These are phyloP conservation scores for Cryptosporidium tyzzeri DNA, from an alignment of 169 alveolate genomes.

Conservation along the genomic window DNA sequence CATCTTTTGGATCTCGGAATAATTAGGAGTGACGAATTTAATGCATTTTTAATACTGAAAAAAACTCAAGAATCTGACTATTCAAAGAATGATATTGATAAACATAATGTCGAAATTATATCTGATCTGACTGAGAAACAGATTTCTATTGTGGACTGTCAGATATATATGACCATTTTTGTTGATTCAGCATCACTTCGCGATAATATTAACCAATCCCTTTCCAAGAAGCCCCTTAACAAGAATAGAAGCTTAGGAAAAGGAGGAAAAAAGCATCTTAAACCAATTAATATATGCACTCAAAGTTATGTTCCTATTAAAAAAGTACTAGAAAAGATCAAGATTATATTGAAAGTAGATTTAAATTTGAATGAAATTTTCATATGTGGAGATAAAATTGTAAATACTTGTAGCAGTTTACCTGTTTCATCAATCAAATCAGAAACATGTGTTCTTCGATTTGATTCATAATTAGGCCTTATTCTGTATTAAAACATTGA, in stretches of 20 bases:
- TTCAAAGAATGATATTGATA: too few species aligned
- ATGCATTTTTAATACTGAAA: not conserved
- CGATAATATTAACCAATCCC: not conserved
- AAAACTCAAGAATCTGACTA: not conserved
- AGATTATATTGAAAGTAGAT: not conserved
- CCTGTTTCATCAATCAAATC: constrained; percentile 29
- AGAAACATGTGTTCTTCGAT: constrained; percentile 24
- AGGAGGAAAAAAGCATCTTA: not conserved
- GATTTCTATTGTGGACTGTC: not conserved
- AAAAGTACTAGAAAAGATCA: constrained; percentile 1
- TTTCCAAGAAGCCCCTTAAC: not conserved
- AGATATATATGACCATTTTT: not conserved
- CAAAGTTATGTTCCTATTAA: constrained; percentile 14
- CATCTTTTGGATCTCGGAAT: constrained; percentile 42
- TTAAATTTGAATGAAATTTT: not conserved
- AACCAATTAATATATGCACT: constrained; percentile 3
- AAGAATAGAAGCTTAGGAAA: not conserved
- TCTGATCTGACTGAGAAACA: not conserved
- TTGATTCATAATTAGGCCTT: constrained; percentile 1
- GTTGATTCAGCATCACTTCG: not conserved
- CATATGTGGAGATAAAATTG: constrained; percentile 58
- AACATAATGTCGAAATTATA: not conserved
- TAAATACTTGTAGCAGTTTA: constrained; percentile 20
- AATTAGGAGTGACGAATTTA: constrained; percentile 19
- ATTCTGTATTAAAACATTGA: not conserved